Evolutionary conservation across 306 rosid species (phyloP), one percentile per base, ranked within the genome.

Genomic region (Neltuma alba): DNA sequence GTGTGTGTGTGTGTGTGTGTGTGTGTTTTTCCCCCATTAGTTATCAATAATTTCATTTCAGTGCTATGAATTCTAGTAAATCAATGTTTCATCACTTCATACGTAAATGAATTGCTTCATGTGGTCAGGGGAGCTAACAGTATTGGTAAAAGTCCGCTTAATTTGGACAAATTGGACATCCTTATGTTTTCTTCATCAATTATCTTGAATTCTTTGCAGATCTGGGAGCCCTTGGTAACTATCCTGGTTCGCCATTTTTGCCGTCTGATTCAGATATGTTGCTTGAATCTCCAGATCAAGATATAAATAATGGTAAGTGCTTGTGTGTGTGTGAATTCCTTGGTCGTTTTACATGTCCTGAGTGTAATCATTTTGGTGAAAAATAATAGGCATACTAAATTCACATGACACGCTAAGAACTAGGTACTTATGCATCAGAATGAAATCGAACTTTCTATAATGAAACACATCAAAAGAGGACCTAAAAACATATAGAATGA

Each of bases 171-270:
- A 34, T 36, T 10, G 27, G 34, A 37, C 41, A 0, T 63, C 18
- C 25, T 75, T 37, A 31, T 47, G 20, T 33, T 82, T 80, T 60
- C 10, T 41, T 58, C n/a, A 60, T 41, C 7, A 55, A 47, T 66
- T 30, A 52, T 72, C 57, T 80, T 78, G 50, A 72, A 30, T 63
- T 54, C 36, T 69, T 65, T 86, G 89, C 99, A 95, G 99, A 95
- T 86, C 88, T 95, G 76, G 99, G 97, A 87, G 93, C 96, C 78
- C 78, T 92, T 41, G 99, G 93, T 52, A 95, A 91, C 89, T 92
- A 92, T 80, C 89, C 95, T n/a, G 96, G 98, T 71, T 95, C 99
- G 20, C 96, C 99, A 37, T 95, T 95, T 88, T 85, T 95, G 80
- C 94, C 92, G 12, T 95, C 97, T 16, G 98, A 92, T 83, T 91